These are phyloP conservation scores for Metschnikowia amazonensis DNA, from an alignment of 805 yeast species.

Conservation along the genomic window DNA sequence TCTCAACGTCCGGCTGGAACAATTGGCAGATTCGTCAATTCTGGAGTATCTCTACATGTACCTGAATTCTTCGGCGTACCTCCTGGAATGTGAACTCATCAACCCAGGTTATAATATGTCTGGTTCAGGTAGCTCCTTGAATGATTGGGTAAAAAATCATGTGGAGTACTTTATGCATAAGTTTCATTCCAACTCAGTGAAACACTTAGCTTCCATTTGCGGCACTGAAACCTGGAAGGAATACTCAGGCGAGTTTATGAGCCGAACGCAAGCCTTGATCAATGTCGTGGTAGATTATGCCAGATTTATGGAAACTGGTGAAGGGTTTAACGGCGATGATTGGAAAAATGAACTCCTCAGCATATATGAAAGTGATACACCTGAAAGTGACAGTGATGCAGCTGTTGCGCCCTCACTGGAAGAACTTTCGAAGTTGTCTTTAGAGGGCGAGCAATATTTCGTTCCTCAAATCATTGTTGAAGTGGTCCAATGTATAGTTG, in stretches of 20 bases:
- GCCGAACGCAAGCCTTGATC: conserved; percentile 22
- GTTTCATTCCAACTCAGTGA: conserved; percentile 50
- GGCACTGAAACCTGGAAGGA: conserved; percentile 83
- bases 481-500: conserved; percentile 35
- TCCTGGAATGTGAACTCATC: conserved; percentile 78
- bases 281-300: conserved; percentile 26
- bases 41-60: conserved; percentile 66
- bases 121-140: conserved; percentile 48
- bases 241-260: conserved; percentile 46
- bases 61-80: conserved; percentile 61
- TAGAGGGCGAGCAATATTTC: conserved; percentile 24
- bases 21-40: conserved; percentile 53
- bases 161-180: conserved; percentile 54
- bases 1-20: conserved; percentile 70
- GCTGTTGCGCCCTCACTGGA: background rate
- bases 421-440: conserved; percentile 5
- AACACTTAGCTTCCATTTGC: conserved; percentile 44
- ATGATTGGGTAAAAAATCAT: conserved; percentile 65
- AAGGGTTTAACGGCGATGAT: conserved; percentile 24
- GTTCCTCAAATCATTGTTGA: conserved; percentile 28
- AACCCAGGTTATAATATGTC: conserved; percentile 62
- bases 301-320: conserved; percentile 20
- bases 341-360: conserved; percentile 27
- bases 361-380: conserved; percentile 16
- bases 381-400: background rate